Evolutionary conservation across 1,284 basidiomycete species (phyloP).

Genomic region (Violaceomyces palustris): DNA sequence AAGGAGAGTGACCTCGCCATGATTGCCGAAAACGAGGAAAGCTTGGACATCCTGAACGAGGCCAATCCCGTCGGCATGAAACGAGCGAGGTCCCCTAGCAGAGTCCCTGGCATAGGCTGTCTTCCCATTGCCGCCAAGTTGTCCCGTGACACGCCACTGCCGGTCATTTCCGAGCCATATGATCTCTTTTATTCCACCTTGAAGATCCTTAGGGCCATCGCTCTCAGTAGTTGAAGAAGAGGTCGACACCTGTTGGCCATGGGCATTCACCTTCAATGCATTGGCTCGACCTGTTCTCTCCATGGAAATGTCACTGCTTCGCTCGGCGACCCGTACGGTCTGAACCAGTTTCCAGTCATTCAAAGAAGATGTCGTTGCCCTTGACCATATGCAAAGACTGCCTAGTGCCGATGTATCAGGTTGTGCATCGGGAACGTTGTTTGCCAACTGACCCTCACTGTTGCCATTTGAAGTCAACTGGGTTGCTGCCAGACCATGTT

Average conservation of each 20-base stretch:
- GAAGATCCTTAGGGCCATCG: background rate
- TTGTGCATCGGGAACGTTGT: background rate
- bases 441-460: background rate
- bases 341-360: constrained; percentile 25
- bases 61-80: constrained; percentile 2
- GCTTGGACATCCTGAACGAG: constrained; percentile 15
- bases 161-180: background rate
- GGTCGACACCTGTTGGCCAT: constrained; percentile 2
- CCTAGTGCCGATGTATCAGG: background rate
- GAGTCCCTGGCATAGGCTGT: constrained; percentile 2
- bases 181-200: background rate
- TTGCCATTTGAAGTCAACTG: background rate
- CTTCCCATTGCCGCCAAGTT: background rate
- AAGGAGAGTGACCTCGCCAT: constrained; percentile 16
- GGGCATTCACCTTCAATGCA: constrained; percentile 24
- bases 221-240: background rate
- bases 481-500: background rate
- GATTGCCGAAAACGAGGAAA: constrained; percentile 18
- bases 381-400: constrained; percentile 23
- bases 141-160: background rate
- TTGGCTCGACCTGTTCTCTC: constrained; percentile 8
- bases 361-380: constrained; percentile 15
- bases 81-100: constrained; percentile 14
- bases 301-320: background rate
- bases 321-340: constrained; percentile 1